phyloP scores from a whole-genome alignment of 2,329 filamentous ascomycete species.

The Colletotrichum ledebouriae region DNA sequence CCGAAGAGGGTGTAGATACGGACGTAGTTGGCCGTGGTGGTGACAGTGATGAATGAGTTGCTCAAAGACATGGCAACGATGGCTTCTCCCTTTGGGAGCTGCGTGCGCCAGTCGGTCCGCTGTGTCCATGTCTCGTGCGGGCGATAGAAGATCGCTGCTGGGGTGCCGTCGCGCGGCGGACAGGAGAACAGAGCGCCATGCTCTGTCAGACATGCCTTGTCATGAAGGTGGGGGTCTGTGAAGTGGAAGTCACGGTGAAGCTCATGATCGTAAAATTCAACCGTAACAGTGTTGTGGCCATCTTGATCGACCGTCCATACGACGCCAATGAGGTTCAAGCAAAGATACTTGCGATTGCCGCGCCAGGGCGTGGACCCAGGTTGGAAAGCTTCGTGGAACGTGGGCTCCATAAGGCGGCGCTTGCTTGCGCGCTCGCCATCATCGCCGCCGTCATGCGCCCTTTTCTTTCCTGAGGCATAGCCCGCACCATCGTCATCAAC shows the following conservation, averaged over 20 bases:
- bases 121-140: conserved; percentile 98
- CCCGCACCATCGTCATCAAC: conserved; percentile 96
- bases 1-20: conserved; percentile 95
- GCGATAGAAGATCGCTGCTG: conserved; percentile 92
- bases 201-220: conserved; percentile 93
- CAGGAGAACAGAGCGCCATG: conserved; percentile 89
- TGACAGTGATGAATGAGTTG: conserved; percentile 90
- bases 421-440: conserved; percentile 61
- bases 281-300: conserved; percentile 91
- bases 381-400: conserved; percentile 88
- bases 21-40: conserved; percentile 88
- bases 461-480: conserved; percentile 76
- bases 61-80: conserved; percentile 91
- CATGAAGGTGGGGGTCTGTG: conserved; percentile 94
- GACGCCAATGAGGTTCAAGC: conserved; percentile 92
- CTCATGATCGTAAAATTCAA: conserved; percentile 97
- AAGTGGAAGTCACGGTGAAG: conserved; percentile 96
- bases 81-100: conserved; percentile 88
- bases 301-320: conserved; percentile 98
- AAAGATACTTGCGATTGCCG: conserved; percentile 92
- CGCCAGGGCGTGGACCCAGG: conserved; percentile 96
- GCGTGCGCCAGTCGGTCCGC: conserved; percentile 88
- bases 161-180: conserved; percentile 68
- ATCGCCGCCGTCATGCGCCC: conserved; percentile 65
- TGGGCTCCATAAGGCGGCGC: conserved; percentile 67